These are phyloP conservation scores for Dendryphion nanum DNA, from an alignment of 2,329 filamentous ascomycete species.

Conservation along the genomic window DNA sequence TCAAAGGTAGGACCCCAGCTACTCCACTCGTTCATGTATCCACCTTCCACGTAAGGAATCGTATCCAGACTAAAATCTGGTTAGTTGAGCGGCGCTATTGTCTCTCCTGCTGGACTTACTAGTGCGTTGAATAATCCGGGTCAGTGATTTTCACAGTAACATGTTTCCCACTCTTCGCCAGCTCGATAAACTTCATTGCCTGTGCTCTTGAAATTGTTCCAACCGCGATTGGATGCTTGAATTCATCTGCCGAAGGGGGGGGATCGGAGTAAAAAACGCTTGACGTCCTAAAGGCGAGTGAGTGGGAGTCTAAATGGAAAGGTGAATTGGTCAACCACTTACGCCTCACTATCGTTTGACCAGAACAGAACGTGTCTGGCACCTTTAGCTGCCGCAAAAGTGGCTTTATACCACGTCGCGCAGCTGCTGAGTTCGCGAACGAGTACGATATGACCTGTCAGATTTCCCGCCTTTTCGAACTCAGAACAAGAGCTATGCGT, in stretches of 20 bases:
- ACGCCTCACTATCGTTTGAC: no score
- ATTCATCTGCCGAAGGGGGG: background rate
- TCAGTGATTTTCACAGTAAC: conserved; percentile 20
- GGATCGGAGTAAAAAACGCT: no score
- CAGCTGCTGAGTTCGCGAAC: conserved; percentile 58
- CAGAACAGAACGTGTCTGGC: conserved; percentile 62
- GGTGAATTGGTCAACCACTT: no score
- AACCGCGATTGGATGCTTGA: background rate
- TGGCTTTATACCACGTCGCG: conserved; percentile 54
- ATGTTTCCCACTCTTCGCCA: no score
- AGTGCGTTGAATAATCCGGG: conserved; percentile 9
- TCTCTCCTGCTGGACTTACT: no score
- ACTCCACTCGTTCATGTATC: conserved; percentile 54
- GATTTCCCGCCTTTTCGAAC: conserved; percentile 6
- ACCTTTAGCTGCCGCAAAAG: conserved; percentile 54
- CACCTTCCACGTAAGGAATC: conserved; percentile 39
- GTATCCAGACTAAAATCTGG: no score
- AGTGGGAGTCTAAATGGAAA: no score
- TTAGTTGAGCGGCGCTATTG: no score
- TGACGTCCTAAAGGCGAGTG: no score
- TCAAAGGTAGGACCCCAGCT: conserved; percentile 64
- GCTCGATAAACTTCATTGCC: no score
- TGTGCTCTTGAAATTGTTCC: background rate
- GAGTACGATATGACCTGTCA: conserved; percentile 59
- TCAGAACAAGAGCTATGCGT: conserved; percentile 16